Base-by-base conservation (phyloP, 2,329 filamentous ascomycete species). In the Davidsoniella australis region DNA sequence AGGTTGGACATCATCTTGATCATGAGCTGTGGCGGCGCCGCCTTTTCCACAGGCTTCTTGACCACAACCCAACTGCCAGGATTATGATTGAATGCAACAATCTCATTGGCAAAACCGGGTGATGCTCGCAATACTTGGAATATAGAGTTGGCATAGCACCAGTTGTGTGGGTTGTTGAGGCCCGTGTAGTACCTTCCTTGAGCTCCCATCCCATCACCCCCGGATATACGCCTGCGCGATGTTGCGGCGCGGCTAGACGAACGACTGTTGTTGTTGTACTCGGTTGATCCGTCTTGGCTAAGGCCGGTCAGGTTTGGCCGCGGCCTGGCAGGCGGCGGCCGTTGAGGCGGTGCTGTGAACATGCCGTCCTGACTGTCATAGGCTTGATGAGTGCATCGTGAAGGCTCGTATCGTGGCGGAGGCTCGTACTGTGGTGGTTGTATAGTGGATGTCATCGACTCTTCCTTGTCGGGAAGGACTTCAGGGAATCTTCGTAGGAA, bases 141-240 rank as follows among this genome's bases (percentile, higher is more conserved):
- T 0, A 81, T 80, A n/a, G 85, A 81, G 63, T 94, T 95, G 70
- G 91, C 87, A 60, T 94, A 95, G 61, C 89, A 95, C 55, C 83
- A 88, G 43, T 82, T 80, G 1, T 78, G 76, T 39, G 86, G 84
- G 57, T 95, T 95, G 52, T 78, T 67, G 10, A 95, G 70, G 0
- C 89, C 88, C 9, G 85, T 66, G 38, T 61, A 60, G 38, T 56
- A 53, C 56, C 69, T 58, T n/a, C 61, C 60, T 36, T 33, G 29
- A 12, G 12, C 9, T 33, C 29, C 29, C 29, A 33, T 33, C 12
- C 29, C 29, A 33, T 33, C 29, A 9, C 29, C 12, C 61, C 43
- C 41, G 3, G 41, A 43, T 4, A 43, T 20, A 7, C 16, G 41
- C 41, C 41, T 23, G 12, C 41, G 23, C 14, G 20, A 24, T 14